phyloP scores from a whole-genome alignment of 2,329 filamentous ascomycete genomes.

The Colletotrichum chrysophilum region DNA sequence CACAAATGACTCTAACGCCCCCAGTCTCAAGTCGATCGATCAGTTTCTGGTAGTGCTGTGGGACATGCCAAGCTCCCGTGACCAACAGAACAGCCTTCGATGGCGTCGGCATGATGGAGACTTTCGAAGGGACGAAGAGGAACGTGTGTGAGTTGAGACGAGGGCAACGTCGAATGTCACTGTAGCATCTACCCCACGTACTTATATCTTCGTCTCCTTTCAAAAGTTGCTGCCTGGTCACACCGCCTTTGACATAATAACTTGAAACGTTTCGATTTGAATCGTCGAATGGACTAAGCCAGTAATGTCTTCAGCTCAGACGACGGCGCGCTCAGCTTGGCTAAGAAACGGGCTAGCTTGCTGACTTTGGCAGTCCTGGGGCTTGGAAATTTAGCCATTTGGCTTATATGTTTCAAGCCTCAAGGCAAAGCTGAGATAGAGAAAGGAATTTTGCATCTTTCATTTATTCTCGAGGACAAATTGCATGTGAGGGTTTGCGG shows the following conservation, averaged over 20 bases:
- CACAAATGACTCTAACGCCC: not conserved
- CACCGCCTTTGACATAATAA: not conserved
- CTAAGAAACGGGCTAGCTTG: not conserved
- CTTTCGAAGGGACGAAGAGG: not conserved
- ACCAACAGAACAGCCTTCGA: not conserved
- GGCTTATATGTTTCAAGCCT: not conserved
- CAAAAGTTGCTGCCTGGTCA: not conserved
- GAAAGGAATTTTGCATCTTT: not conserved
- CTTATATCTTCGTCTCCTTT: not conserved
- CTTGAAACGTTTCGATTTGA: not conserved
- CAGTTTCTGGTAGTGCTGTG: not conserved
- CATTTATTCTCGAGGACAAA: not conserved
- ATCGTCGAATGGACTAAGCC: not conserved
- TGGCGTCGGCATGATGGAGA: not conserved
- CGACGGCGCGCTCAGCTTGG: not conserved
- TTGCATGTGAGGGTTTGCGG: accelerated
- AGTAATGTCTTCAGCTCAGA: not conserved
- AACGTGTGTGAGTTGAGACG: not conserved
- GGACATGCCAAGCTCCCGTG: not conserved
- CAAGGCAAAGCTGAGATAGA: not conserved
- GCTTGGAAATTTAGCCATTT: not conserved
- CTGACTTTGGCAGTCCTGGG: not conserved
- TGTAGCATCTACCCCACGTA: not conserved
- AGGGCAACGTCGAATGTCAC: not conserved
- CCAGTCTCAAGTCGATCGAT: not conserved